Evolutionary conservation across 2,329 filamentous ascomycete genomes (phyloP).

Genomic region (Setomelanomma holmii): DNA sequence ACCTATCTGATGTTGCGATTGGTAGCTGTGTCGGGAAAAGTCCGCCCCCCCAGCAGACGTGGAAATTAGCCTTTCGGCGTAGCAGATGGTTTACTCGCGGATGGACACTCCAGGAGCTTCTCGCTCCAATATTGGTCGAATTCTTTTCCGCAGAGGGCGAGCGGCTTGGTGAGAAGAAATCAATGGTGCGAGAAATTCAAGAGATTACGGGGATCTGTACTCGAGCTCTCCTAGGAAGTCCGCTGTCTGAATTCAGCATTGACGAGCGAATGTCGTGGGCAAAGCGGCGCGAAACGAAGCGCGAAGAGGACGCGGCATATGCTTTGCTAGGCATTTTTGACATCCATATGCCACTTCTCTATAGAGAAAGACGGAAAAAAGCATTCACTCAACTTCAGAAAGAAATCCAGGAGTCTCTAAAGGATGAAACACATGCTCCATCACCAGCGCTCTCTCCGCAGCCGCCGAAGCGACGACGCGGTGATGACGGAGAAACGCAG

Average conservation of each 20-base stretch:
- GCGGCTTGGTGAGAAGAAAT: background rate
- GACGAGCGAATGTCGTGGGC: slow-evolving; percentile 14
- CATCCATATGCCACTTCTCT: background rate
- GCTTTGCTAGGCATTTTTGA: slow-evolving; percentile 20
- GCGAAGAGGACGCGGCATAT: slow-evolving; percentile 13
- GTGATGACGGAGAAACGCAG: slow-evolving; percentile 1
- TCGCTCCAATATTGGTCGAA: background rate
- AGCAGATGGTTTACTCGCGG: slow-evolving; percentile 2
- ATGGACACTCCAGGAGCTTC: slow-evolving; percentile 2
- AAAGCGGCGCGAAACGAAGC: slow-evolving; percentile 14
- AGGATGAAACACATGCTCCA: background rate
- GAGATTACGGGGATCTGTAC: slow-evolving; percentile 6
- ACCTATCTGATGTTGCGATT: background rate
- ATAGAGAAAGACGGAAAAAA: background rate
- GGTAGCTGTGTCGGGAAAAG: background rate
- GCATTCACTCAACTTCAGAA: background rate
- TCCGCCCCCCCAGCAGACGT: background rate
- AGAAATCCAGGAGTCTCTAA: background rate
- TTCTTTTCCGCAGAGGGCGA: background rate
- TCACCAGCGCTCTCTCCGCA: background rate
- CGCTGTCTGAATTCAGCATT: slow-evolving; percentile 5
- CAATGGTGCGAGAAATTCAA: background rate
- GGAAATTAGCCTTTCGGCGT: background rate
- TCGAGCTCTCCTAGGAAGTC: background rate
- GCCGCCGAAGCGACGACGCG: slow-evolving; percentile 1